A percentile compares a stretch with the other conserved stretches of the same genome.
Evolutionary conservation across 2,329 filamentous ascomycete genomes (phyloP).

Genomic region (Aspergillus terreus): DNA sequence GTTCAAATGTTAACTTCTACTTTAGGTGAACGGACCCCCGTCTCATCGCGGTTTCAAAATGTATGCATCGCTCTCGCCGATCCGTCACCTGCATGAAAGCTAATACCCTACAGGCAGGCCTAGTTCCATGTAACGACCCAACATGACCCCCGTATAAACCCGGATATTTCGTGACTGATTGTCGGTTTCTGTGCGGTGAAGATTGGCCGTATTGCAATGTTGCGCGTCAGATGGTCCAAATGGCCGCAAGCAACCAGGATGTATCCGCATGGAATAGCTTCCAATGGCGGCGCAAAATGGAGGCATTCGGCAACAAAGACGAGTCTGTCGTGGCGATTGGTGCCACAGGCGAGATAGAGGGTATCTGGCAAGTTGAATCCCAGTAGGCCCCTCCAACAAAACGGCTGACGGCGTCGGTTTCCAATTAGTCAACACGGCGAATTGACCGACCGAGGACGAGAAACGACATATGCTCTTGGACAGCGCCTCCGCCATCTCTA

Average conservation of each 20-base stretch:
- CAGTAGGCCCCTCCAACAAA: not conserved
- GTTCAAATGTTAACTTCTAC: conserved; percentile 3
- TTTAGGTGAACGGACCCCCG: conserved; percentile 70
- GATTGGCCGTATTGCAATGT: conserved; percentile 90
- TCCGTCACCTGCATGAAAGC: conserved; percentile 7
- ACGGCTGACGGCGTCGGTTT: conserved; percentile 10
- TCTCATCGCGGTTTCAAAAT: conserved; percentile 84
- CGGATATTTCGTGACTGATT: conserved; percentile 1
- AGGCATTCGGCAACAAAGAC: conserved; percentile 72
- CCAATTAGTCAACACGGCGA: conserved; percentile 52
- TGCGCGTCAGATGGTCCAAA: conserved; percentile 65
- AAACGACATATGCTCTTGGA: conserved; percentile 68
- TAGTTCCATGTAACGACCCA: conserved; percentile 43
- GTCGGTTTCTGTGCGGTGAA: conserved; percentile 18
- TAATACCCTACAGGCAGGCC: conserved; percentile 41
- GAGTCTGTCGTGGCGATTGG: conserved; percentile 68
- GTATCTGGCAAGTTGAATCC: conserved; percentile 65
- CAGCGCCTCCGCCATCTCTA: conserved; percentile 67
- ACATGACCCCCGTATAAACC: not conserved
- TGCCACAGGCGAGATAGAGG: conserved; percentile 67
- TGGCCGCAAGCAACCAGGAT: conserved; percentile 54
- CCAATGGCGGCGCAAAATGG: conserved; percentile 68
- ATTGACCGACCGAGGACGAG: conserved; percentile 70
- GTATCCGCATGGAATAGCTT: conserved; percentile 55
- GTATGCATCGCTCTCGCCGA: conserved; percentile 29